Evolutionary conservation across 768 basidiomycete genomes (phyloP).

Genomic region (Russula foetens): DNA sequence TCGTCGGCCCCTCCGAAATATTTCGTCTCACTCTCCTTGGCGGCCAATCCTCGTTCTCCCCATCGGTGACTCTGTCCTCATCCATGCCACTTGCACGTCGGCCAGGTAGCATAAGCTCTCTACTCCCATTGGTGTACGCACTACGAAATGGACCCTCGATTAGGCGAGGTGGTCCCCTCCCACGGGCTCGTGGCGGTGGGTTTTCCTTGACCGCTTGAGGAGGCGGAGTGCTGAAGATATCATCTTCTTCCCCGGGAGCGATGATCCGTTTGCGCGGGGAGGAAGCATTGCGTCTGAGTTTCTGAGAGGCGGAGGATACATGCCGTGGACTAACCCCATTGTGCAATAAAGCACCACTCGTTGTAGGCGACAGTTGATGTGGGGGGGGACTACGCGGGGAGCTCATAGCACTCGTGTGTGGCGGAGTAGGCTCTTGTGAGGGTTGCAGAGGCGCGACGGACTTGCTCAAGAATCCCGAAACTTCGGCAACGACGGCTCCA

Average conservation of each 20-base stretch:
- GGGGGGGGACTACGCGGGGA: constrained; percentile 2
- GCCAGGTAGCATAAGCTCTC: background rate
- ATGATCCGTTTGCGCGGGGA: background rate
- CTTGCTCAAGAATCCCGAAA: background rate
- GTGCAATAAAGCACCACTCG: background rate
- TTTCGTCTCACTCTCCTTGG: background rate
- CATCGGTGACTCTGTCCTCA: background rate
- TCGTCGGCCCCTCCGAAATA: background rate
- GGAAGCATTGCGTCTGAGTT: background rate
- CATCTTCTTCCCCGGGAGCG: background rate
- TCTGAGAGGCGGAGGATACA: background rate
- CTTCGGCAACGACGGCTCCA: background rate
- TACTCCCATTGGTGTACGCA: constrained; percentile 20
- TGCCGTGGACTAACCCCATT: background rate
- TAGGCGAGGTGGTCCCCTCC: constrained; percentile 20
- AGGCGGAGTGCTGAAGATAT: constrained; percentile 9
- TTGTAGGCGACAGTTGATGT: background rate
- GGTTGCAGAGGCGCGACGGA: background rate
- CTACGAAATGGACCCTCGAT: constrained; percentile 23
- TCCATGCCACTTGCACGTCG: constrained; percentile 10
- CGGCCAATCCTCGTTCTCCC: constrained; percentile 1
- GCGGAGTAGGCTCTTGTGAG: constrained; percentile 16
- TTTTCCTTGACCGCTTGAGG: background rate
- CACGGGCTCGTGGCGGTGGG: background rate
- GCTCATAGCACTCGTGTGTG: constrained; percentile 7